These are phyloP conservation scores for Jackrogersella multiformis DNA, from an alignment of 495 filamentous ascomycete species.

Conservation along the genomic window DNA sequence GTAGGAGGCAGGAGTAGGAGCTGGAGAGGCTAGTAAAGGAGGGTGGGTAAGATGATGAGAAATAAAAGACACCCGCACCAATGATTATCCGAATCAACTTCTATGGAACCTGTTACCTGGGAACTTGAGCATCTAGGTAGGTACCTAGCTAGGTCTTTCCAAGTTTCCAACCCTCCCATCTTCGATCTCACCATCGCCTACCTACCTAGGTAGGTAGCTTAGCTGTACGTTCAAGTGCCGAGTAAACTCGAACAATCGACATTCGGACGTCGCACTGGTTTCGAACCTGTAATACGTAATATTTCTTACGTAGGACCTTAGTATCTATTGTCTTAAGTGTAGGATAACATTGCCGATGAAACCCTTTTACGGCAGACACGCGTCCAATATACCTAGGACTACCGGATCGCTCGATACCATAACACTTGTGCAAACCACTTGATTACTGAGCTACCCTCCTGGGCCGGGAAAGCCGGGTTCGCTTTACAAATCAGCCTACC, in stretches of 20 bases:
- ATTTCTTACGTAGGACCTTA: not conserved
- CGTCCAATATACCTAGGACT: slow-evolving; percentile 1
- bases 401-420: slow-evolving; percentile 2
- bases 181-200: not conserved
- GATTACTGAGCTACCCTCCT: not conserved
- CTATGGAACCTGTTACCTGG: too few species aligned
- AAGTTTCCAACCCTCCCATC: not conserved
- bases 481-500: too few species aligned
- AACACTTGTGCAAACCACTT: not conserved
- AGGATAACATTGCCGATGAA: not conserved
- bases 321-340: not conserved
- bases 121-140: not conserved
- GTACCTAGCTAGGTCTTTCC: not conserved
- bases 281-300: not conserved
- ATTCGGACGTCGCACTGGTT: not conserved
- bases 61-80: not conserved
- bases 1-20: too few species aligned
- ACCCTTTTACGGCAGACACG: slow-evolving; percentile 11
- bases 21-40: too few species aligned
- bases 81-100: not conserved
- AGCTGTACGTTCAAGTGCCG: too few species aligned
- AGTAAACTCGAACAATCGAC: not conserved
- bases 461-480: not conserved
- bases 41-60: not conserved
- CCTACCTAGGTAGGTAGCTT: too few species aligned